Evolutionary conservation across 345 rosid genomes (phyloP), one percentile per base, ranked within the genome.

Genomic region (Luvunga scandens): DNA sequence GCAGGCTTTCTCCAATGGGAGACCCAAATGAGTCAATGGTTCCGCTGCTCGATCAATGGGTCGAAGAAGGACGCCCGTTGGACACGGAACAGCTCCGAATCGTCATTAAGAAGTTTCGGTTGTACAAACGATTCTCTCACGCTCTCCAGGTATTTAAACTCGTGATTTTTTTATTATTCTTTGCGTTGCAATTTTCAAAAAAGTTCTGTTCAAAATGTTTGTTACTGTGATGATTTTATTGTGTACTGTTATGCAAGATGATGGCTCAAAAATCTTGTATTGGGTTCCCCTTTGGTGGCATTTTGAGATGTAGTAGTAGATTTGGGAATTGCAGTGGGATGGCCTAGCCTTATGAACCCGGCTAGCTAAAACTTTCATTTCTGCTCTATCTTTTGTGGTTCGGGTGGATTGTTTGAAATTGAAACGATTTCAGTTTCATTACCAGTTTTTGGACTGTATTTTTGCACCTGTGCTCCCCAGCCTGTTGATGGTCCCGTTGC

Each of bases 41-140:
- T 19, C 87, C 85, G 13, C 48, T 87, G 56, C 88, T 89, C 39
- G 84, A 89, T 33, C 84, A 64, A 9, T 87, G 91, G 90, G 70
- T 87, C 42, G 72, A 55, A 60, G 88, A 87, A 77, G 86, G 87
- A 30, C 38, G 73, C 19, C 57, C 57, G 4, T 16, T 53, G 6
- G 57, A 53, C 2, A 53, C 0, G 7, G 22, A 53, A 53, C 57
- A 53, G 57, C 57, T 53, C 57, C 57, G 22, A 53, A 4, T 53
- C 57, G 61, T 53, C 57, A 53, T 53, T 5, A 18, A 53, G 22
- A 19, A 5, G 57, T 53, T 53, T 16, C 57, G 22, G 57, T 53
- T 53, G 6, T 72, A 76, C 42, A 83, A 64, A 39, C 81, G 87
- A 27, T 79, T 74, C 72, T 2, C 64, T 33, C 90, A 82, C 25